Evolutionary conservation across 495 filamentous ascomycete species (phyloP), one percentile per base, ranked within the genome.

Genomic region (Penicillium pulvis): DNA sequence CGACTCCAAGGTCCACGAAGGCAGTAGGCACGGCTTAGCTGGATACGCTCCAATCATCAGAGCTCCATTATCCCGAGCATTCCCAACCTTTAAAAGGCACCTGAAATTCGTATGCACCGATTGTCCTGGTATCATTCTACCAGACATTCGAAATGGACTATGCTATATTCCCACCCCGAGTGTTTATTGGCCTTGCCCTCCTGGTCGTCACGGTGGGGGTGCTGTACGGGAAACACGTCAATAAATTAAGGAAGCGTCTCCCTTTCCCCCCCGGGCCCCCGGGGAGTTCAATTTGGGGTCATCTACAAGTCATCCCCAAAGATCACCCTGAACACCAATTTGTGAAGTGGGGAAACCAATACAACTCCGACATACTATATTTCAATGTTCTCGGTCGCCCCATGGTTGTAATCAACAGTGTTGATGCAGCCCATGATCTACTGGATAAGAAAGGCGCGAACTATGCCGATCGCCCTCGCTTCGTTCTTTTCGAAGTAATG

Each of bases 401-500:
- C 6, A 55, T 71, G 6, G 51, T 71, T 14, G 54, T 68, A 1
- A 24, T 71, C 8, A 57, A 56, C 43, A 64, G 57, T 41, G 36
- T 61, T 28, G 61, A 68, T n/a, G 55, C 56, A 5, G 65, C 65
- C 19, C 61, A 52, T n/a, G 64, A 72, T 0, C 51, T 72, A 6
- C 51, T 72, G 3, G 58, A 59, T 20, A 65, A 69, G 54, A 55
- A 59, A 12, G 61, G 61, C 6, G 58, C 53, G 5, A 67, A 59
- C 42, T 69, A 61, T 51, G 54, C 56, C 33, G 53, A 59, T 44
- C 69, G 69, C 6, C 69, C 69, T 17, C 66, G 69, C 6, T 63
- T 69, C 23, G 62, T 83, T 50, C 69, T 81, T 51, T 81, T 80
- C 55, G 80, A 81, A 52, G 61, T 64, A 1, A 64, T 64, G 61